Conservation (phyloP, 2,329 filamentous ascomycete species). For the Aspergillus sp. region DNA sequence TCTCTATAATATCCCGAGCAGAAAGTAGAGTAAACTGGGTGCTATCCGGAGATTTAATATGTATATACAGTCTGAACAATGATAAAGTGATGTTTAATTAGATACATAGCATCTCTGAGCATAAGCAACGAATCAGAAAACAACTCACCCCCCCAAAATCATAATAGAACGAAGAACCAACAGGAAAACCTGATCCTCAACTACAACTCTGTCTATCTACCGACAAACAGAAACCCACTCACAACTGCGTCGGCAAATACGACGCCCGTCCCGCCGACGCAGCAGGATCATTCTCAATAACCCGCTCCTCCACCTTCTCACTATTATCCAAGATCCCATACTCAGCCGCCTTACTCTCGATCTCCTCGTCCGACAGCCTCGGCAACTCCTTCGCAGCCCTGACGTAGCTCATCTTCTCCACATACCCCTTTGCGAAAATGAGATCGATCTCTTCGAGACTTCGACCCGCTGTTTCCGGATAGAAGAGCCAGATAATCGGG, state of each 20-base stretch:
- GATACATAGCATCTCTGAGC: too few species aligned
- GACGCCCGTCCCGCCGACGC: too few species aligned
- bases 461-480: constrained; percentile 43
- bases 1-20: too few species aligned
- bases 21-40: too few species aligned
- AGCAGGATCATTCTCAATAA: not conserved
- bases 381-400: constrained; percentile 10
- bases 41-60: too few species aligned
- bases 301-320: not conserved
- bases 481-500: constrained; percentile 50
- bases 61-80: too few species aligned
- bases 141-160: too few species aligned
- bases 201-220: too few species aligned
- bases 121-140: too few species aligned
- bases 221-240: not conserved
- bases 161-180: too few species aligned
- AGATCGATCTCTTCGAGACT: constrained; percentile 36
- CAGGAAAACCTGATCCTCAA: too few species aligned
- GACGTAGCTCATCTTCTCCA: constrained; percentile 13
- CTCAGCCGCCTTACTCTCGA: constrained; percentile 11
- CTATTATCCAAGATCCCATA: constrained; percentile 4
- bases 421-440: constrained; percentile 31
- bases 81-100: too few species aligned
- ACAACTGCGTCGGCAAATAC: not conserved
- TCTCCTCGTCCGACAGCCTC: constrained; percentile 9